A percentile compares a stretch with the other conserved stretches of the same genome.
phyloP scores from a whole-genome alignment of 805 yeast species.

The Candida pseudofarinosa region DNA sequence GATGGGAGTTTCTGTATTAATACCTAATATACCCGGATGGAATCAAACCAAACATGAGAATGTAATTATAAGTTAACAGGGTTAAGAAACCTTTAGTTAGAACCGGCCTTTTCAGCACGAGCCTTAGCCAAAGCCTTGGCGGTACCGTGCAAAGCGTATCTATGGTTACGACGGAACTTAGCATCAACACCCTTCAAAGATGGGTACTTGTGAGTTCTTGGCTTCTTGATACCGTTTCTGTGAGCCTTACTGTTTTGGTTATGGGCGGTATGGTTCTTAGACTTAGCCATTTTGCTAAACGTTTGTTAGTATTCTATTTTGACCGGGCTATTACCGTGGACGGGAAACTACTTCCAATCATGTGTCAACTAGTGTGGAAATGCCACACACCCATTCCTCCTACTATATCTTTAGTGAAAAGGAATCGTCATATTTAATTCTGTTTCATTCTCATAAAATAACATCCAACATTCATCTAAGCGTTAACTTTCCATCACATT shows the following conservation, averaged over 20 bases:
- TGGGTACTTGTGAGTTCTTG: slow-evolving; percentile 96
- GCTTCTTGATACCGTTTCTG: slow-evolving; percentile 99
- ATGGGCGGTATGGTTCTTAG: slow-evolving; percentile 99
- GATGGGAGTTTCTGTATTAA: slow-evolving; percentile 8
- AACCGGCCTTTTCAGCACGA: slow-evolving; percentile 48
- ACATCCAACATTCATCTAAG: too few species aligned
- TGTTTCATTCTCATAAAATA: too few species aligned
- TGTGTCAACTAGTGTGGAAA: not conserved
- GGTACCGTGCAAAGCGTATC: slow-evolving; percentile 97
- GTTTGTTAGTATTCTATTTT: slow-evolving; percentile 23
- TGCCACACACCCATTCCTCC: too few species aligned
- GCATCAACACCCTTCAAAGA: slow-evolving; percentile 98
- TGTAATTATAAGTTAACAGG: slow-evolving; percentile 12
- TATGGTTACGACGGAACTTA: slow-evolving; percentile 99
- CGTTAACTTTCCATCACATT: too few species aligned
- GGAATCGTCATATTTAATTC: too few species aligned
- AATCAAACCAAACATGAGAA: slow-evolving; percentile 11
- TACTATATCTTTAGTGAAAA: too few species aligned
- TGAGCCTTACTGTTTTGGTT: slow-evolving; percentile 99
- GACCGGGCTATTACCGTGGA: not conserved
- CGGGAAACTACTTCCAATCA: not conserved
- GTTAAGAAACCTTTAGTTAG: slow-evolving; percentile 19
- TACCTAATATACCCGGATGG: slow-evolving; percentile 13
- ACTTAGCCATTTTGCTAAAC: slow-evolving; percentile 81
- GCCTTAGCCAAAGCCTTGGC: slow-evolving; percentile 88